These are phyloP conservation scores for Filosporella fistucella DNA, from an alignment of 495 filamentous ascomycete genomes.

Conservation along the genomic window DNA sequence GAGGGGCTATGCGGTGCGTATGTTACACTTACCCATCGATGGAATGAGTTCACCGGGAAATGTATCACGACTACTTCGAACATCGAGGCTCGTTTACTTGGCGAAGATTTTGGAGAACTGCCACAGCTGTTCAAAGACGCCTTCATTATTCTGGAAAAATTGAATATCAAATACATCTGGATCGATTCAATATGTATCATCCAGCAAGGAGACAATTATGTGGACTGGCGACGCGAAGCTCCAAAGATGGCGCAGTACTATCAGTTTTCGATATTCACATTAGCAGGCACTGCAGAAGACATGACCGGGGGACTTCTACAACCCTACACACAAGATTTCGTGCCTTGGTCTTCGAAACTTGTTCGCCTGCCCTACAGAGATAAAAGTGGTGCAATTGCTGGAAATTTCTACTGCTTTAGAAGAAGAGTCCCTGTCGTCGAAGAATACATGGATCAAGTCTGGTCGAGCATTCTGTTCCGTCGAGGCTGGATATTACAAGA, in stretches of 20 bases:
- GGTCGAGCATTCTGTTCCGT: neutral
- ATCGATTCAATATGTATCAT: constrained; percentile 5
- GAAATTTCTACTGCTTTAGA: neutral
- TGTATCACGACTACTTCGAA: neutral
- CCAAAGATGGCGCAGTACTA: neutral
- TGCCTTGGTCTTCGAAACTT: neutral
- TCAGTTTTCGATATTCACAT: neutral
- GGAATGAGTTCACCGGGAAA: neutral
- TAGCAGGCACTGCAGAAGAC: neutral
- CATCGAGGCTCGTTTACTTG: neutral
- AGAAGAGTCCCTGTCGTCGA: neutral
- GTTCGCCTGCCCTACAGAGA: neutral
- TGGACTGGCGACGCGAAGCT: neutral
- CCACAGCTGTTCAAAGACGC: neutral
- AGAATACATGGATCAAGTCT: neutral
- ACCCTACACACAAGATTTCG: neutral
- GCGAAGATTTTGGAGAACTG: neutral
- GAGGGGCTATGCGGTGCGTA: neutral
- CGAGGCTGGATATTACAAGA: neutral
- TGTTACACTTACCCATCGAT: neutral
- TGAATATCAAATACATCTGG: neutral
- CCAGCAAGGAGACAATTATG: neutral
- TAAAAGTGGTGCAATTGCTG: neutral
- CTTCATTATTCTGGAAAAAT: neutral
- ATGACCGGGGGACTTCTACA: neutral